Evolutionary conservation across 495 filamentous ascomycete genomes (phyloP), one percentile per base, ranked within the genome.

Genomic region (Tuber aestivum): DNA sequence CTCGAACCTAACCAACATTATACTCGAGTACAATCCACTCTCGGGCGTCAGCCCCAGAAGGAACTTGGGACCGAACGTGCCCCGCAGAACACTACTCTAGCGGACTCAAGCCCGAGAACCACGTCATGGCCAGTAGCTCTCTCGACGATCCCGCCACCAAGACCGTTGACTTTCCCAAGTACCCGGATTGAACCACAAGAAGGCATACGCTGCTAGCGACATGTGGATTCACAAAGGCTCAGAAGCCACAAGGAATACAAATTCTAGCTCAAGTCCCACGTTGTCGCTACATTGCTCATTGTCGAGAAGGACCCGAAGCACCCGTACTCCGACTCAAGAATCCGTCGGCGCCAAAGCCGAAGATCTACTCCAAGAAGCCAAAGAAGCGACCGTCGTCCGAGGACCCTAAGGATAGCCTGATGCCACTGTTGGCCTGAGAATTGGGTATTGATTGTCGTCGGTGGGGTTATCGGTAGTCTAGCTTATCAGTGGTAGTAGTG

Each of bases 1-100:
- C 45, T 56, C 23, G 21, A 2, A 56, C 48, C 48, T n/a, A 50
- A 0, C 23, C 9, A 41, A 23, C 48, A n/a, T 18, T 20, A 20
- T n/a, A n/a, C n/a, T n/a, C n/a, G n/a, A n/a, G 4, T 23, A n/a
- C 23, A 27, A 48, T 7, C 45, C 6, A 48, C 45, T 23, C 48
- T 12, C 23, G 27, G 48, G 23, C 0, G 23, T 85, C 56, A 91
- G 90, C 56, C 81, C 86, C 1, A 87, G 90, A 75, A 89, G 87
- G 84, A 91, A 91, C 88, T 0, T 92, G 89, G 79, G 87, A 90
- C 71, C 83, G 86, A 0, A 85, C 82, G 0, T 86, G 88, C 68
- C 90, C 90, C 1, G 88, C 90, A 0, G 89, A 90, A 77, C 91
- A 87, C 81, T 92, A 89, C 86, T 85, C 85, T 0, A 90, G 91